These are phyloP conservation scores for Marchantia polymorpha DNA, from an alignment of 225 moss, liverwort and hornwort genomes.

Conservation along the genomic window DNA sequence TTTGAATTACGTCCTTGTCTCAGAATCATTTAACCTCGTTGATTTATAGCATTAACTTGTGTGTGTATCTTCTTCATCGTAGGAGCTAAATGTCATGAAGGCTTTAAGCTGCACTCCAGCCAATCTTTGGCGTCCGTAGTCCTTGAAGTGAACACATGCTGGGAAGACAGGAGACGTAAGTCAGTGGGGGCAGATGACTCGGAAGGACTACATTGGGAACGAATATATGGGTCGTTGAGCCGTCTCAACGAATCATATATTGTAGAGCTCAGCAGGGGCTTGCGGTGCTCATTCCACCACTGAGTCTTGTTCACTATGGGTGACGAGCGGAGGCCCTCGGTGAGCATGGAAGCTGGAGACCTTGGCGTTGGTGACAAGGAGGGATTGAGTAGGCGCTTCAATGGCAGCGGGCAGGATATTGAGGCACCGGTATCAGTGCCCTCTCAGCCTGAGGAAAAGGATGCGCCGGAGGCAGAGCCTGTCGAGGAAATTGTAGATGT, in stretches of 20 bases:
- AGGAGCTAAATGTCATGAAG: background rate
- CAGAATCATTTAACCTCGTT: no score
- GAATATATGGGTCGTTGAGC: no score
- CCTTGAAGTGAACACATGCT: background rate
- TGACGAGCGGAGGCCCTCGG: background rate
- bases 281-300: no score
- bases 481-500: conserved; percentile 28
- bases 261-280: background rate
- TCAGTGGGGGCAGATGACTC: background rate
- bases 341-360: background rate
- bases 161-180: background rate
- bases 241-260: background rate
- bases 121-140: background rate
- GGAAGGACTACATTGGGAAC: background rate
- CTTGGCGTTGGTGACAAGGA: background rate
- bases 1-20: background rate
- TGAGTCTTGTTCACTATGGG: background rate
- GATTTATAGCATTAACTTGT: background rate
- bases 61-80: background rate
- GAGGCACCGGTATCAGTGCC: conserved; percentile 3
- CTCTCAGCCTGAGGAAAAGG: background rate
- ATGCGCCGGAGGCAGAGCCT: conserved; percentile 1
- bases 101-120: background rate
- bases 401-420: background rate
- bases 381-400: background rate